Conservation (phyloP, 352 stramenopile species). For the Phytophthora brassicae region DNA sequence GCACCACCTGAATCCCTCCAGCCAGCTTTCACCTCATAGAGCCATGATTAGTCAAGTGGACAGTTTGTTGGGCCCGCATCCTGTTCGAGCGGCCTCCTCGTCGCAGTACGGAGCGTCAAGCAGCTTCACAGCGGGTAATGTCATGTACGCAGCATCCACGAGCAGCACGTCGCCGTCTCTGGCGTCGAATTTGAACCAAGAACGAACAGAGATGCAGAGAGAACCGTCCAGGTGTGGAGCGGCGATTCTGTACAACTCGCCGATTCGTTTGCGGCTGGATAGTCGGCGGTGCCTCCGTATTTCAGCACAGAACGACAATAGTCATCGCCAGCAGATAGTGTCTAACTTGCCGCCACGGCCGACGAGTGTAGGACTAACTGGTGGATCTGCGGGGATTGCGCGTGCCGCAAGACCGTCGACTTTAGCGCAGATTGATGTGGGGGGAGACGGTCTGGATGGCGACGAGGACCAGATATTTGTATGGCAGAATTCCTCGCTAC, state of each 20-base stretch:
- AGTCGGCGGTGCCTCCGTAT: constrained; percentile 74
- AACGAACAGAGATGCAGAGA: constrained; percentile 41
- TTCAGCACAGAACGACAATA: constrained; percentile 21
- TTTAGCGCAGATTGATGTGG: constrained; percentile 48
- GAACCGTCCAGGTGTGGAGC: constrained; percentile 68
- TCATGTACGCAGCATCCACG: constrained; percentile 9
- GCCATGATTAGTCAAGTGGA: constrained; percentile 65
- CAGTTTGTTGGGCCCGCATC: constrained; percentile 40
- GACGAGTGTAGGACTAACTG: constrained; percentile 9
- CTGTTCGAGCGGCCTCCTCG: constrained; percentile 1
- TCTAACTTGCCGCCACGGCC: constrained; percentile 34
- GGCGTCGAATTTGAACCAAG: constrained; percentile 14
- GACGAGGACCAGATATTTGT: constrained; percentile 82
- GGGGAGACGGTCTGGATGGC: constrained; percentile 64
- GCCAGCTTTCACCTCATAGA: constrained; percentile 61
- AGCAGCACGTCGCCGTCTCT: constrained; percentile 23
- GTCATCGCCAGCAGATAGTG: constrained; percentile 5
- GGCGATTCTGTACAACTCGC: constrained; percentile 73
- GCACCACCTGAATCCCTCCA: constrained; percentile 1
- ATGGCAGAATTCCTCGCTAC: constrained; percentile 71
- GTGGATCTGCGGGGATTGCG: constrained; percentile 22
- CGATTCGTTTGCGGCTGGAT: constrained; percentile 65
- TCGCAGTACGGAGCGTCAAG: constrained; percentile 18
- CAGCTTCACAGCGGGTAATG: constrained; percentile 17
- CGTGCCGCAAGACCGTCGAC: constrained; percentile 14